phyloP scores from a whole-genome alignment of 768 basidiomycete species.

The Suillus weaverae region DNA sequence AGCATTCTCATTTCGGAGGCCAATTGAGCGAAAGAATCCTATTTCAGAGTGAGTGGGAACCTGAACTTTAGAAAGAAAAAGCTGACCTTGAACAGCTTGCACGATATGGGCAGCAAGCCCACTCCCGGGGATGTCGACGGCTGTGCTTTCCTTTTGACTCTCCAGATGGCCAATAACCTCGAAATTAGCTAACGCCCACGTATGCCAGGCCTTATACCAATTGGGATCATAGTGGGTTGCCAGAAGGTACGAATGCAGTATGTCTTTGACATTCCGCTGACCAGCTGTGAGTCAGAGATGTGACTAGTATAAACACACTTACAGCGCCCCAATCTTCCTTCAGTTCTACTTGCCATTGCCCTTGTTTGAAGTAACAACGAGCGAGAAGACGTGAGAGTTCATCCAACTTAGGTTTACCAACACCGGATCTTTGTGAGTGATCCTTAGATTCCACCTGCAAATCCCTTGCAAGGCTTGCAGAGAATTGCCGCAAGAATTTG shows the following conservation, averaged over 20 bases:
- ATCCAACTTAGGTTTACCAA: conserved; percentile 58
- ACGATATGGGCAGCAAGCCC: conserved; percentile 82
- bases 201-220: conserved; percentile 99
- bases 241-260: conserved; percentile 79
- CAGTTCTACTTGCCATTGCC: conserved; percentile 88
- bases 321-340: conserved; percentile 81
- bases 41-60: conserved; percentile 1
- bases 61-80: neutral
- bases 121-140: conserved; percentile 56
- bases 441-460: conserved; percentile 61
- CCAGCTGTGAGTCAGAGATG: conserved; percentile 14
- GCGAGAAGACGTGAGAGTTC: conserved; percentile 88
- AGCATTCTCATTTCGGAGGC: conserved; percentile 84
- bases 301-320: conserved; percentile 29
- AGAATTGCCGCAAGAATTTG: conserved; percentile 80
- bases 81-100: conserved; percentile 84
- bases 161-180: conserved; percentile 88
- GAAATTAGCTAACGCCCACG: conserved; percentile 96
- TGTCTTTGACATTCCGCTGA: conserved; percentile 77
- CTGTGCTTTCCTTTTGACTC: conserved; percentile 54
- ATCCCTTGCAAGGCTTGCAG: conserved; percentile 72
- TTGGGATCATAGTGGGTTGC: conserved; percentile 89
- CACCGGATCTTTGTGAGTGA: conserved; percentile 48
- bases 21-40: conserved; percentile 96
- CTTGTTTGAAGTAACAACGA: conserved; percentile 94